A percentile compares a stretch with the other conserved stretches of the same genome.
Evolutionary conservation across 805 yeast species (phyloP).

Genomic region (Yarrowia deformans): DNA sequence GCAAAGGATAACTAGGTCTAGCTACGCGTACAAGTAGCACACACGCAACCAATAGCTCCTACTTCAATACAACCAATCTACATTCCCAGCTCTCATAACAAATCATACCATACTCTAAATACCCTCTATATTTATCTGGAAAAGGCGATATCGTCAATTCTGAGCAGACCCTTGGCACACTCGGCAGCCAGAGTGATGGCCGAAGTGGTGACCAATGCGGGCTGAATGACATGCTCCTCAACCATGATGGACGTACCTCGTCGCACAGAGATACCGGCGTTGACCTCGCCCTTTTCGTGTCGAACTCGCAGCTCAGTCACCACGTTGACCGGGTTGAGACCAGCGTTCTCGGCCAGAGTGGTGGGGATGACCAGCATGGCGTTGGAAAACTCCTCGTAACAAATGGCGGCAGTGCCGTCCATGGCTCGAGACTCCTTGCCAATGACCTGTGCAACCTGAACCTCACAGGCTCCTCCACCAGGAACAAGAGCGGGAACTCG

Average conservation of each 20-base stretch:
- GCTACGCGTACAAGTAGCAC: no score
- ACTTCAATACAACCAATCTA: no score
- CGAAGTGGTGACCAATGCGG: slow-evolving; percentile 91
- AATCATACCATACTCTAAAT: slow-evolving; percentile 7
- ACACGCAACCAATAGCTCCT: no score
- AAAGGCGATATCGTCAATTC: slow-evolving; percentile 97
- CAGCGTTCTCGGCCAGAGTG: slow-evolving; percentile 94
- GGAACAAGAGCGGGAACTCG: slow-evolving; percentile 90
- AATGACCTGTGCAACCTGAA: slow-evolving; percentile 81
- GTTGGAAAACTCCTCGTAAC: slow-evolving; percentile 89
- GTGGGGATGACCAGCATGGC: slow-evolving; percentile 94
- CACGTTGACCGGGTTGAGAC: slow-evolving; percentile 86
- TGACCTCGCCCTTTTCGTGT: slow-evolving; percentile 87
- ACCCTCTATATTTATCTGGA: slow-evolving; percentile 61
- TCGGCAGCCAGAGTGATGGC: slow-evolving; percentile 95
- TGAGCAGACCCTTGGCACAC: slow-evolving; percentile 91
- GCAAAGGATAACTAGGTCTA: no score
- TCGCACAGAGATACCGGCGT: slow-evolving; percentile 96
- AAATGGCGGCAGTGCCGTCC: slow-evolving; percentile 87
- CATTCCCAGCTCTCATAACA: not conserved
- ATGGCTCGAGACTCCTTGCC: slow-evolving; percentile 72
- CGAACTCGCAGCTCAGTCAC: slow-evolving; percentile 90
- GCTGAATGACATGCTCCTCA: slow-evolving; percentile 95
- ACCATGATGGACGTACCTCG: slow-evolving; percentile 93
- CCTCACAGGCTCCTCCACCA: slow-evolving; percentile 99